Percentiles rank a stretch among this genome's conserved stretches.
Conservation (phyloP, 768 basidiomycete genomes). For the Mycena indigotica region DNA sequence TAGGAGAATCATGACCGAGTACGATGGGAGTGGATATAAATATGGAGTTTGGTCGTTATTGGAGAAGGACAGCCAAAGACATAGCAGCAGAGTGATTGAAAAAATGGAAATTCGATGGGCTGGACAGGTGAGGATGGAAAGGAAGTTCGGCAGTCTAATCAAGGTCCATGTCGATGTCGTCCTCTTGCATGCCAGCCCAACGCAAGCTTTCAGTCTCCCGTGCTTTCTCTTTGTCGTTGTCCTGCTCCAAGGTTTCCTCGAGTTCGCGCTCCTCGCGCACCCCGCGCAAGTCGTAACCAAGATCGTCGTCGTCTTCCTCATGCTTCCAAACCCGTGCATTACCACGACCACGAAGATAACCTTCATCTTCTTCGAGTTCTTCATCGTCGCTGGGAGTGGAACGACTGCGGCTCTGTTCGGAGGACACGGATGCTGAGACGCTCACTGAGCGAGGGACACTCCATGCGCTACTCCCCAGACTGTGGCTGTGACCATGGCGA, state of each 20-base stretch:
- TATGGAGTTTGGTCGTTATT: neutral
- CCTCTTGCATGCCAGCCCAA: slow-evolving; percentile 43
- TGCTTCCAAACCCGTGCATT: slow-evolving; percentile 37
- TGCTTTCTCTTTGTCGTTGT: slow-evolving; percentile 31
- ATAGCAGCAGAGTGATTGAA: neutral
- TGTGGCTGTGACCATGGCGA: slow-evolving; percentile 29
- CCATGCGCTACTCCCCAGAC: slow-evolving; percentile 42
- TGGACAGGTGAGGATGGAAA: neutral
- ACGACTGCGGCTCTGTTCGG: slow-evolving; percentile 29
- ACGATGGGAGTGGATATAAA: neutral
- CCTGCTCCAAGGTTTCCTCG: slow-evolving; percentile 30
- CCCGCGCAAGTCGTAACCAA: slow-evolving; percentile 34
- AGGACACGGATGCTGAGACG: slow-evolving; percentile 43
- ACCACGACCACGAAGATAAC: slow-evolving; percentile 23
- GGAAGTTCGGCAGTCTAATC: slow-evolving; percentile 28
- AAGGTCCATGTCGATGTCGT: slow-evolving; percentile 72
- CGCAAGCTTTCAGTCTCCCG: slow-evolving; percentile 41
- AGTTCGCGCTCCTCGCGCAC: slow-evolving; percentile 53
- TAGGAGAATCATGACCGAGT: neutral
- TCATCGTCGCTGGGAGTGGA: slow-evolving; percentile 33
- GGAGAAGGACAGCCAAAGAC: neutral
- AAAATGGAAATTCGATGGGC: neutral
- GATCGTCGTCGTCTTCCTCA: slow-evolving; percentile 45
- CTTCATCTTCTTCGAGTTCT: slow-evolving; percentile 31
- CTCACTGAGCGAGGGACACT: slow-evolving; percentile 58